Conservation (phyloP, 2,329 filamentous ascomycete species). For the Rhynchosporium agropyri region DNA sequence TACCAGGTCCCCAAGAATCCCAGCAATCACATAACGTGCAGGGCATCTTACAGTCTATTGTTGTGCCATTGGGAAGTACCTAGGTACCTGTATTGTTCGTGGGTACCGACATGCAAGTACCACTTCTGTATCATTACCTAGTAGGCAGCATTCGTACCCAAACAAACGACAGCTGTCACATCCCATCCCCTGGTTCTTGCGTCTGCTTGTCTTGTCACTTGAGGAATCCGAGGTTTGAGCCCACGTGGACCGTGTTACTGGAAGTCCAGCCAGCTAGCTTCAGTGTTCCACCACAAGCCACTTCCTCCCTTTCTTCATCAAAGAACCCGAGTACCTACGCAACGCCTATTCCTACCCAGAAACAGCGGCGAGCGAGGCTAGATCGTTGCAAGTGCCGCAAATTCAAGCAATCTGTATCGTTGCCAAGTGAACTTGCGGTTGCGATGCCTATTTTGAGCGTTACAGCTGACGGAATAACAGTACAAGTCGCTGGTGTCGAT, state of each 20-base stretch:
- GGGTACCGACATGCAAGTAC: conserved; percentile 14
- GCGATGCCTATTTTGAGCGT: not conserved
- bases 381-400: not conserved
- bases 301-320: conserved; percentile 9
- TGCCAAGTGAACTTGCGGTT: not conserved
- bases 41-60: not conserved
- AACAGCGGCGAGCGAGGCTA: not conserved
- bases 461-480: not conserved
- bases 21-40: conserved; percentile 4
- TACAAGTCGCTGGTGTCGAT: not conserved
- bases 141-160: conserved; percentile 5
- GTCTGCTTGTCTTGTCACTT: conserved; percentile 18
- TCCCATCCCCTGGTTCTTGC: not conserved
- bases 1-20: not conserved
- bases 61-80: conserved; percentile 7
- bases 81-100: conserved; percentile 16
- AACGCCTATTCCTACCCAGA: not conserved
- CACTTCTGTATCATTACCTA: not conserved
- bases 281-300: conserved; percentile 15
- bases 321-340: not conserved
- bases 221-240: conserved; percentile 30
- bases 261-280: conserved; percentile 10
- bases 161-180: conserved; percentile 30
- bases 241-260: not conserved
- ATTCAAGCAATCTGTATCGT: not conserved